Conservation (phyloP, 2,329 filamentous ascomycete genomes). For the Beauveria scarabaeidicola region DNA sequence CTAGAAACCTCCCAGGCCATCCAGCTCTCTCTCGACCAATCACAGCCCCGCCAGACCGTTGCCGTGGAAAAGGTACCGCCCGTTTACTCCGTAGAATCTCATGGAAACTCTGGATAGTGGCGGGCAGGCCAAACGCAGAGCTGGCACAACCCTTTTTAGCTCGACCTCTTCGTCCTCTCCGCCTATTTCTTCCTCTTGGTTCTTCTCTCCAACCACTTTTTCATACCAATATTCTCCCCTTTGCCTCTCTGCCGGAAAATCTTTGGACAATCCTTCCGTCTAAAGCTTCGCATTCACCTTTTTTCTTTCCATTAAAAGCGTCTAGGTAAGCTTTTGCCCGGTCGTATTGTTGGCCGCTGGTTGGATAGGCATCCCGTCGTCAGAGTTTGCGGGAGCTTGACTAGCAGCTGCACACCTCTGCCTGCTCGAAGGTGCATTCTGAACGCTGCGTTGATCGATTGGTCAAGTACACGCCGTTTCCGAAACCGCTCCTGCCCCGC, state of each 20-base stretch:
- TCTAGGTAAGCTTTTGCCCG: slow-evolving; percentile 16
- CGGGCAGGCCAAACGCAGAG: slow-evolving; percentile 19
- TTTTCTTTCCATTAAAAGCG: slow-evolving; percentile 14
- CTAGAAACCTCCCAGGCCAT: slow-evolving; percentile 8
- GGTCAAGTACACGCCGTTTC: neutral
- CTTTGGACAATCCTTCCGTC: slow-evolving; percentile 19
- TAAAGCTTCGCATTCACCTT: slow-evolving; percentile 13
- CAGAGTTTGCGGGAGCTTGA: neutral
- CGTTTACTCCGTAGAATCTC: slow-evolving; percentile 31
- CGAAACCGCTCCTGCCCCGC: neutral
- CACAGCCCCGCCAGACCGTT: slow-evolving; percentile 13
- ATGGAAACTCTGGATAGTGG: slow-evolving; percentile 33
- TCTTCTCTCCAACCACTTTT: slow-evolving; percentile 15
- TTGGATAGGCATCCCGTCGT: neutral
- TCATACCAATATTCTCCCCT: slow-evolving; percentile 12
- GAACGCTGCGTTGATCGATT: neutral
- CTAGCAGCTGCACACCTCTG: neutral
- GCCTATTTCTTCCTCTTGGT: slow-evolving; percentile 15
- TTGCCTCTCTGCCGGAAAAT: slow-evolving; percentile 19
- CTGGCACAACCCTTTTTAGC: slow-evolving; percentile 28
- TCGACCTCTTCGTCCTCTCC: slow-evolving; percentile 16
- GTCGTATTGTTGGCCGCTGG: neutral
- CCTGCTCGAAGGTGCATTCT: neutral
- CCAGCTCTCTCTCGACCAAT: slow-evolving; percentile 13
- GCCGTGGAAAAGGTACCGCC: slow-evolving; percentile 21